These are phyloP conservation scores for Nemania sp. DNA, from an alignment of 2,329 filamentous ascomycete species.

Conservation along the genomic window DNA sequence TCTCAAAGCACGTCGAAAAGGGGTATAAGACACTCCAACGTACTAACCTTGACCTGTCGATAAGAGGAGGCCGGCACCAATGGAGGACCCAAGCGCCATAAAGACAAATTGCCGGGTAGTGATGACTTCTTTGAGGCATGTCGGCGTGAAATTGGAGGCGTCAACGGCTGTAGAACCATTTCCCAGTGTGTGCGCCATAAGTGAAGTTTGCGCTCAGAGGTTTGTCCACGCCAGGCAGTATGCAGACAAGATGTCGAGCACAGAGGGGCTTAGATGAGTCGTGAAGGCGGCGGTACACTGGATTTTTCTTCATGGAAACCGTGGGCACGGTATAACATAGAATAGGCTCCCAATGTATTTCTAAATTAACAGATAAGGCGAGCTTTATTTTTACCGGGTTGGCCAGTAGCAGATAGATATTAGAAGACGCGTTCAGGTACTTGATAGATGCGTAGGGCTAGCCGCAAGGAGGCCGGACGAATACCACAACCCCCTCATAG, in stretches of 20 bases:
- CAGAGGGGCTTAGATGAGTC: not conserved
- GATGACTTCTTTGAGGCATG: slow-evolving; percentile 46
- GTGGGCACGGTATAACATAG: not conserved
- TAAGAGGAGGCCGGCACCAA: slow-evolving; percentile 54
- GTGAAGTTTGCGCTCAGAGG: not conserved
- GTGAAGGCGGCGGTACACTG: not conserved
- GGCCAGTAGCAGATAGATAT: not conserved
- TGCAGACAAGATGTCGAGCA: not conserved
- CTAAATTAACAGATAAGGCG: not conserved
- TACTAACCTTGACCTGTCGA: slow-evolving; percentile 45
- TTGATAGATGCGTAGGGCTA: not conserved
- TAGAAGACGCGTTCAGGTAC: not conserved
- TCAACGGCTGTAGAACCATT: not conserved
- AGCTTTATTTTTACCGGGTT: not conserved
- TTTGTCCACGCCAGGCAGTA: not conserved
- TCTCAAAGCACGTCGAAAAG: not conserved
- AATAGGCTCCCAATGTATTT: not conserved
- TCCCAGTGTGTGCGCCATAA: not conserved
- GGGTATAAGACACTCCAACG: not conserved
- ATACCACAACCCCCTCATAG: not conserved
- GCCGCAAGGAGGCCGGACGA: not conserved
- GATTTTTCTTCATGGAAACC: not conserved
- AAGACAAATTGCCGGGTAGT: slow-evolving; percentile 53
- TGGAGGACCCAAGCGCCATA: slow-evolving; percentile 53
- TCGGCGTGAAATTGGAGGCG: not conserved